These are phyloP conservation scores for Trametes gibbosa DNA, from an alignment of 768 basidiomycete genomes.

Conservation along the genomic window DNA sequence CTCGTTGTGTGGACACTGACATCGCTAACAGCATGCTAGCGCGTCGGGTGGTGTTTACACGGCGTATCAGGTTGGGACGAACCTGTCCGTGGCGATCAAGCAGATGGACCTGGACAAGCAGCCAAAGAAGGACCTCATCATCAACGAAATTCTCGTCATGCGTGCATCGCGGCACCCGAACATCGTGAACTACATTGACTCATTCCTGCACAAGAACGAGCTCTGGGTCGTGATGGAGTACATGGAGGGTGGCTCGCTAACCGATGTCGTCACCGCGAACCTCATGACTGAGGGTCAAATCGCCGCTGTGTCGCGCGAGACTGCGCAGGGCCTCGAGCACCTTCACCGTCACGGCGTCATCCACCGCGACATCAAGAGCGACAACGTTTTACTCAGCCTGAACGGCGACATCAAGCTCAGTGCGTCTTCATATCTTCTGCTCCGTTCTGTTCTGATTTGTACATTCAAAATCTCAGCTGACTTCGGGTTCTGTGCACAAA, in stretches of 20 bases:
- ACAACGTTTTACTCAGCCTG: conserved; percentile 91
- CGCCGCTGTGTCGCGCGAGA: conserved; percentile 92
- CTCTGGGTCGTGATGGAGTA: conserved; percentile 99
- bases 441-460: background rate
- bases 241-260: conserved; percentile 95
- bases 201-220: conserved; percentile 96
- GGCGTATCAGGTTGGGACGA: conserved; percentile 95
- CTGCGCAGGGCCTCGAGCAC: conserved; percentile 90
- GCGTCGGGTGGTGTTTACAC: conserved; percentile 98
- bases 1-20: background rate
- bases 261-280: conserved; percentile 94
- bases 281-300: conserved; percentile 99
- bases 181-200: conserved; percentile 99
- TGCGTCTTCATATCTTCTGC: conserved; percentile 43
- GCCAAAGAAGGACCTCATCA: conserved; percentile 99
- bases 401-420: conserved; percentile 97
- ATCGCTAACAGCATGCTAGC: conserved; percentile 38
- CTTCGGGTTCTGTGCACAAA: conserved; percentile 98
- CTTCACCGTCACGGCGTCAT: conserved; percentile 96
- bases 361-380: conserved; percentile 98
- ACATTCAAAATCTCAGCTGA: conserved; percentile 57
- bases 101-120: conserved; percentile 99
- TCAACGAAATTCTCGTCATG: conserved; percentile 99
- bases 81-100: conserved; percentile 95
- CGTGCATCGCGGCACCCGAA: conserved; percentile 95